Evolutionary conservation across 768 basidiomycete genomes (phyloP), one percentile per base, ranked within the genome.

Genomic region (Leccinum imitatum): DNA sequence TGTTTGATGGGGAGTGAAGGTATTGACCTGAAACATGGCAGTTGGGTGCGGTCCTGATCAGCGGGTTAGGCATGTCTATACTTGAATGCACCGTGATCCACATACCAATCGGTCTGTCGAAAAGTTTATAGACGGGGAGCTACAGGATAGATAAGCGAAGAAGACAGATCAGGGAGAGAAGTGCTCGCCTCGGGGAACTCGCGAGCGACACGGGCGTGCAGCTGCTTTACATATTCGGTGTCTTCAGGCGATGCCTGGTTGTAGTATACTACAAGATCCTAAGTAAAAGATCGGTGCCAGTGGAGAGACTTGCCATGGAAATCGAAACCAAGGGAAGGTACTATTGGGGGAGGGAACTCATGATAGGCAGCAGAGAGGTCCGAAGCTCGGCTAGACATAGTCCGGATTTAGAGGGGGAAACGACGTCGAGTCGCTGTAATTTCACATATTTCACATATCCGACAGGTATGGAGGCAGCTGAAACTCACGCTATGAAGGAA

Each of bases 21-120:
- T 84, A 67, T 90, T 84, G 59, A 89, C 80, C 68, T 90, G 82
- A 66, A 89, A 90, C 87, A 89, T 89, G 7, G 85, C 80, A 9
- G 82, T 83, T 0, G 88, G 84, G 63, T 90, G 89, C 0, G 87
- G 89, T 77, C 87, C 87, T 73, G 61, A 21, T 33, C 14, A 5
- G 6, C 8, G 47, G 15, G 53, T 62, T 14, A 67, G n/a, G 8
- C 1, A 3, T 15, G 37, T 10, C 8, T 31, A 47, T 21, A 15
- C 15, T 31, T 13, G 25, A 19, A 47, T 11, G 47, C n/a, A 7
- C 27, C 6, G 31, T 31, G 10, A 50, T 35, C n/a, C 46, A 71
- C 80, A 61, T 37, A 84, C 87, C 87, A 44, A 89, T 73, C 3
- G 88, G 79, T 37, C 73, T 81, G 58, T 88, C 87, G 83, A 82